Evolutionary conservation across 805 yeast species (phyloP).

Genomic region (Diddensiella santjacobensis): DNA sequence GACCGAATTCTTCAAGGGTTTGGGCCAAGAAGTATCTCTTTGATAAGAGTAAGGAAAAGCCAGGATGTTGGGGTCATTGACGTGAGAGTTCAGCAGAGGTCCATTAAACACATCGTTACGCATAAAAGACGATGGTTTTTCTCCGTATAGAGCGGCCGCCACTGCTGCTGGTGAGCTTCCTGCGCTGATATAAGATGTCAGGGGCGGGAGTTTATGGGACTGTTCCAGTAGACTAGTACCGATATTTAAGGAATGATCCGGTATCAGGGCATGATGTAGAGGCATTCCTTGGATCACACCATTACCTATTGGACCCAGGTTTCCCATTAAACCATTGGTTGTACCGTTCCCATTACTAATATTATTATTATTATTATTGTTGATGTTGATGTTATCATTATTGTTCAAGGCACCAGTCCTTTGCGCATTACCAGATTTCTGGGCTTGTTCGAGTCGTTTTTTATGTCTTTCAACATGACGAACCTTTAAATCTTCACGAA

Average conservation of each 20-base stretch:
- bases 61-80: background rate
- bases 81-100: background rate
- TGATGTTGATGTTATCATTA: background rate
- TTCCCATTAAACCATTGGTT: no score
- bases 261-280: background rate
- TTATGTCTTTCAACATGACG: constrained; percentile 36
- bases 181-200: background rate
- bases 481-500: constrained; percentile 32
- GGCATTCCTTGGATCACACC: background rate
- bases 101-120: background rate
- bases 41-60: background rate
- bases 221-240: background rate
- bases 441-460: constrained; percentile 7
- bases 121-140: background rate
- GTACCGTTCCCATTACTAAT: no score
- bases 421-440: background rate
- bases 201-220: background rate
- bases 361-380: no score
- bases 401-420: background rate
- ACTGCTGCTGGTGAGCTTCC: background rate
- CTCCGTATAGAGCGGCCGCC: background rate
- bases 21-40: background rate
- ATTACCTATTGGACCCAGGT: background rate
- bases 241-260: background rate
- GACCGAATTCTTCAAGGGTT: background rate